Evolutionary conservation across 805 yeast species (phyloP), one percentile per base, ranked within the genome.

Genomic region (Starmerella lactis-condensi): DNA sequence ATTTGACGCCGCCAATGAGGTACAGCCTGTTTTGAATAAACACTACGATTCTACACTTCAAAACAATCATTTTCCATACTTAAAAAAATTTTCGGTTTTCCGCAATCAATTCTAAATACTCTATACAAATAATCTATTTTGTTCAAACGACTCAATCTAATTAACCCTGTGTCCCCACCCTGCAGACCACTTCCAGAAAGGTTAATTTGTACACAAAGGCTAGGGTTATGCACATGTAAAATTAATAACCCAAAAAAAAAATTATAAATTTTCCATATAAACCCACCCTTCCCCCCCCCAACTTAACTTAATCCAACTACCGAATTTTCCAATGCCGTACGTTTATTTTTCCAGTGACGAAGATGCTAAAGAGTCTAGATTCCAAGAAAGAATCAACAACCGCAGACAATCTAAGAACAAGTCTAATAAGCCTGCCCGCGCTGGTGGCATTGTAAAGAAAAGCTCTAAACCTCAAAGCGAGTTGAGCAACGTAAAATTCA

Each of bases 321-420:
- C 13, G 6, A 17, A 26, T 19, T 23, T 25, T 17, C 24, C 25
- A 36, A 45, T 45, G 50, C 50, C 50, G 43, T 45, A 41, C 42
- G 45, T 44, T 22, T 45, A 45, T 46, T 43, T 45, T 31, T 37
- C 47, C 29, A 42, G 44, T 22, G 50, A 45, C 34, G 40, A 41
- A 27, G 50, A 45, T 21, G 34, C 14, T 15, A 32, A 38, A 15
- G 20, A 26, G 24, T 17, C 17, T n/a, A 21, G 21, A 4, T 33
- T 31, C 28, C 31, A 33, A 31, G 29, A 33, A 20, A 25, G 37
- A 17, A 32, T 31, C 24, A 29, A 24, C 24, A 29, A 19, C 24
- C 33, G 38, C 23, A 31, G 41, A 23, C 31, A 21, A 37, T 32
- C 15, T 24, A 31, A 25, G 17, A 20, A 21, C 17, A 13, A 19